These are phyloP conservation scores for Patellifolia procumbens DNA, from an alignment of 179 eudicot genomes.

Conservation along the genomic window DNA sequence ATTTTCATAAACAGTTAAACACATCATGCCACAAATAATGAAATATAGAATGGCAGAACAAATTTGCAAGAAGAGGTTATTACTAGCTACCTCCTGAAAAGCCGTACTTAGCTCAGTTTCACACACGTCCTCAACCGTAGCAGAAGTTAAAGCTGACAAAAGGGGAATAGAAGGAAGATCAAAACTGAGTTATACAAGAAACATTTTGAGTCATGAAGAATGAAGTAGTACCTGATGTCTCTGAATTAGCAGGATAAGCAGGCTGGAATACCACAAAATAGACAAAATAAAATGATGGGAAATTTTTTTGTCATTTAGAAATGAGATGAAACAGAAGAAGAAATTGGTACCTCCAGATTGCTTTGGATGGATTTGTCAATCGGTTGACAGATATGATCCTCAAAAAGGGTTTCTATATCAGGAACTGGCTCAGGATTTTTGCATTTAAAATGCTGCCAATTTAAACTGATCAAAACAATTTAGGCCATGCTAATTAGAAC, in stretches of 20 bases:
- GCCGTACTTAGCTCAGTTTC: not conserved
- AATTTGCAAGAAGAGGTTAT: not conserved
- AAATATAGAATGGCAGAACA: not conserved
- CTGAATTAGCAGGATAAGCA: not conserved
- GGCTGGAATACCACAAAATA: not conserved
- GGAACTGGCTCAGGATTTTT: conserved; percentile 68
- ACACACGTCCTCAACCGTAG: not conserved
- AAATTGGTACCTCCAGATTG: not conserved
- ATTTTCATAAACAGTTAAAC: not conserved
- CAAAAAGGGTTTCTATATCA: conserved; percentile 65
- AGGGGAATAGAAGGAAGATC: not conserved
- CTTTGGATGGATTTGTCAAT: not conserved
- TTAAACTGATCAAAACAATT: conserved; percentile 41
- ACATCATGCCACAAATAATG: not conserved
- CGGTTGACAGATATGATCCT: conserved; percentile 64
- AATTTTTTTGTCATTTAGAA: not conserved
- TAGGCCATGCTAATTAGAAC: not conserved
- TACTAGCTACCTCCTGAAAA: not conserved
- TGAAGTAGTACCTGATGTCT: conserved; percentile 1
- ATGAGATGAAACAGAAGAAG: not conserved
- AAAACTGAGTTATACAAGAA: not conserved
- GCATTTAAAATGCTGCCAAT: conserved; percentile 82
- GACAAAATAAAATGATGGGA: not conserved
- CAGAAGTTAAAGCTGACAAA: not conserved
- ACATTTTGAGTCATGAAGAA: not conserved